Conservation (phyloP, 2,329 filamentous ascomycete genomes). For the Aspergillus niger region DNA sequence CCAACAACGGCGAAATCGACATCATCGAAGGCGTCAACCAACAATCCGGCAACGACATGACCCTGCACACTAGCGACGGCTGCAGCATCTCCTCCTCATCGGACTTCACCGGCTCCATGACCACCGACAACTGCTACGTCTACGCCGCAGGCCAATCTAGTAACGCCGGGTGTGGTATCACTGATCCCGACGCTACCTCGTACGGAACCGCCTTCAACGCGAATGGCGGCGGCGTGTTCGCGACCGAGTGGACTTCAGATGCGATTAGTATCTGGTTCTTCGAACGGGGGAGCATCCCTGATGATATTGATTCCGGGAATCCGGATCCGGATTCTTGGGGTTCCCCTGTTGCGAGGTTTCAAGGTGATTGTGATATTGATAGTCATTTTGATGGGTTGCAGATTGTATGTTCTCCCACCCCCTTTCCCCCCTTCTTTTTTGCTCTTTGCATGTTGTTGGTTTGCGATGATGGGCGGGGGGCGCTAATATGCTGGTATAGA, state of each 20-base stretch:
- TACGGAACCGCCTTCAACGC: slow-evolving; percentile 73
- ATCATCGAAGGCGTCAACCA: slow-evolving; percentile 77
- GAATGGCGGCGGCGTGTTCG: slow-evolving; percentile 69
- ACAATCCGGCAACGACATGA: slow-evolving; percentile 61
- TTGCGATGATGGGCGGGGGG: no score
- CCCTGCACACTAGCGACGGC: slow-evolving; percentile 65
- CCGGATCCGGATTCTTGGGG: slow-evolving; percentile 73
- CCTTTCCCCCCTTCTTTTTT: neutral
- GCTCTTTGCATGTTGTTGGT: no score
- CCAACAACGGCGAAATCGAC: slow-evolving; percentile 71
- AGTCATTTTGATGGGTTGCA: slow-evolving; percentile 70
- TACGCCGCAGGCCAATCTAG: slow-evolving; percentile 44
- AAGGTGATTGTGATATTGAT: slow-evolving; percentile 70
- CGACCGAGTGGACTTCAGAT: slow-evolving; percentile 72
- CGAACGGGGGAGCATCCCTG: slow-evolving; percentile 65
- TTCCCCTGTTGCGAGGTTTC: slow-evolving; percentile 67
- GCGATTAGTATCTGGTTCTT: slow-evolving; percentile 84
- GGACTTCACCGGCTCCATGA: slow-evolving; percentile 50
- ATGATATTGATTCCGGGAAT: slow-evolving; percentile 59
- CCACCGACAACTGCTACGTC: slow-evolving; percentile 61
- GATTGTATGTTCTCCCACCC: slow-evolving; percentile 60
- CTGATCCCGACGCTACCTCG: slow-evolving; percentile 51
- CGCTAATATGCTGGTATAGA: slow-evolving; percentile 21
- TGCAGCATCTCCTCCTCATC: slow-evolving; percentile 57
- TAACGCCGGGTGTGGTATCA: slow-evolving; percentile 62